A percentile compares a stretch with the other conserved stretches of the same genome.
These are phyloP conservation scores for Globisporangium polare DNA, from an alignment of 352 stramenopile genomes.

Conservation along the genomic window DNA sequence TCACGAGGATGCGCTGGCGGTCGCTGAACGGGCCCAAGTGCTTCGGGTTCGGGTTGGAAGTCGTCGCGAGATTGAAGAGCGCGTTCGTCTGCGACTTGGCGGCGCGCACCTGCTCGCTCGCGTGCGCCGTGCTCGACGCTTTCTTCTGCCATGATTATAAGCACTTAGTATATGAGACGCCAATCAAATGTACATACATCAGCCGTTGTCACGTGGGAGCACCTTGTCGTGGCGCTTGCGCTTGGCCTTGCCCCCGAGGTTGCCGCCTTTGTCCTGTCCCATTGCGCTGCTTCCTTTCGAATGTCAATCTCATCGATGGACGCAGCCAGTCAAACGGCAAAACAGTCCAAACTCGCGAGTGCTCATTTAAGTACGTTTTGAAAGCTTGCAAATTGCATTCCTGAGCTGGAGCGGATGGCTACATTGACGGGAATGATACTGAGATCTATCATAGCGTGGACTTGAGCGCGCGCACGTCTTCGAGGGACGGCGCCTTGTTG, in stretches of 20 bases:
- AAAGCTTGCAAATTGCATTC: neutral
- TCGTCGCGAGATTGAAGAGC: slow-evolving; percentile 60
- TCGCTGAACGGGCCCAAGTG: slow-evolving; percentile 71
- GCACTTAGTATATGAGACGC: too few relatives aligned
- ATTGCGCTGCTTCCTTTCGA: slow-evolving; percentile 7
- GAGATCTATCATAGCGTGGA: slow-evolving; percentile 8
- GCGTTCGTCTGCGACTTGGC: slow-evolving; percentile 64
- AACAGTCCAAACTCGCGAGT: neutral
- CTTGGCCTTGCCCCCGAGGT: slow-evolving; percentile 14
- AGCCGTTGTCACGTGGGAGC: neutral
- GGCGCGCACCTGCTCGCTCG: slow-evolving; percentile 23
- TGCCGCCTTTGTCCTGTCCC: slow-evolving; percentile 17
- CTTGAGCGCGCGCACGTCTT: slow-evolving; percentile 2
- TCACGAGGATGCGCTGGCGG: slow-evolving; percentile 69
- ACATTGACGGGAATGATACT: neutral
- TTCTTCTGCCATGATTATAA: slow-evolving; percentile 17
- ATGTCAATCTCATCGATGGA: neutral
- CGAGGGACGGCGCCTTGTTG: slow-evolving; percentile 8
- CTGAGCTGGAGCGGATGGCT: neutral
- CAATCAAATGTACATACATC: neutral
- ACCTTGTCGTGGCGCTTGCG: slow-evolving; percentile 18
- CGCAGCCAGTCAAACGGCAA: neutral
- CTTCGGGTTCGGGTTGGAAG: slow-evolving; percentile 84
- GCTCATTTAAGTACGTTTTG: neutral
- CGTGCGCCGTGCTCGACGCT: slow-evolving; percentile 10